Evolutionary conservation across 139 green algal genomes (phyloP), one percentile per base, ranked within the genome.

Genomic region (Nannochloris sp.): DNA sequence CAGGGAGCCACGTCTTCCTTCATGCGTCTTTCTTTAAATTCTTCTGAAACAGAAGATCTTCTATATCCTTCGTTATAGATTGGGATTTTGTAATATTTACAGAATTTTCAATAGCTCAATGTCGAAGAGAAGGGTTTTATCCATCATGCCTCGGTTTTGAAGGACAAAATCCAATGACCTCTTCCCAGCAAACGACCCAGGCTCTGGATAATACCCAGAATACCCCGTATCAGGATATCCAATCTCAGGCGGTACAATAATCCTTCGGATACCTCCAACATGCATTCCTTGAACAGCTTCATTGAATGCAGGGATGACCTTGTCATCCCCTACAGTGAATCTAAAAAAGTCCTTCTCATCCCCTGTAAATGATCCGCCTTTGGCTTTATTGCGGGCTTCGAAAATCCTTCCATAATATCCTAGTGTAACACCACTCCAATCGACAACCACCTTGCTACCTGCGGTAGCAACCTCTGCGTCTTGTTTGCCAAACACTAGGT

Each of bases 351-450:
- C 74, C 68, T 89, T 89, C 20, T 84, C 72, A 37, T 89, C 77
- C 2, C 61, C 83, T 4, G 48, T 67, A 68, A 91, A 92, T 26
- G 69, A 73, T 55, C 80, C 71, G 33, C 84, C 84, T 72, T 89
- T 91, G 59, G 82, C 60, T 82, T 94, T 94, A 77, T 94, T 94
- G 2, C 87, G 75, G 2, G 87, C 87, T 66, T 94, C 86, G 74
- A 94, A 94, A 0, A 87, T 85, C 0, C 85, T 65, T 1, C 83
- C 77, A 23, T 73, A 90, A 65, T 94, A 94, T 5, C 86, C 89
- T 10, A 96, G 89, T 4, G 91, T 97, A 75, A 92, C 95, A 3
- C 91, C 92, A 43, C 85, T 83, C 92, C 92, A 97, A 71, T 97
- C 91, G 0, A 97, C 64, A 11, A 90, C 73, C 11, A 81, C 78